These are phyloP conservation scores for Tagetes erecta DNA, from an alignment of 129 eudicot genomes.

Conservation along the genomic window DNA sequence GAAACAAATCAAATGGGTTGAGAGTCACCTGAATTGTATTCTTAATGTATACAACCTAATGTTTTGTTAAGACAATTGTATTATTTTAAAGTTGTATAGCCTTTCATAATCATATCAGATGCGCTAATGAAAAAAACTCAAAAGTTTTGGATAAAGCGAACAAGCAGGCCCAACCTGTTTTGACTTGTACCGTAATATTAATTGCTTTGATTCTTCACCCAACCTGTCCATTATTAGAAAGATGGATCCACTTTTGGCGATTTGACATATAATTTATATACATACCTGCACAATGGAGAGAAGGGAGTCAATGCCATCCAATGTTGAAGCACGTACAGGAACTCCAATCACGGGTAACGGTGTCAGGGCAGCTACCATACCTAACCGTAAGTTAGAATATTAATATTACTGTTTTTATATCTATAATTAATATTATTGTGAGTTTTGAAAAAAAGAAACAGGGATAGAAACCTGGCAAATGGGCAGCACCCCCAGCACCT, in stretches of 20 bases:
- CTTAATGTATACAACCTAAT: neutral
- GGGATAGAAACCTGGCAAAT: slow-evolving; percentile 74
- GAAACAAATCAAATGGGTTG: neutral
- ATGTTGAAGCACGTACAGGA: slow-evolving; percentile 88
- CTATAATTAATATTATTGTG: neutral
- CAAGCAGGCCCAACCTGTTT: neutral
- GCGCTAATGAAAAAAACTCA: neutral
- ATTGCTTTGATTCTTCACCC: neutral
- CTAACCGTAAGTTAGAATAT: slow-evolving; percentile 31
- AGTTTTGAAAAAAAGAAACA: neutral
- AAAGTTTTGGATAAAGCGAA: neutral
- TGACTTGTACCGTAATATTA: neutral
- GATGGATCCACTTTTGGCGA: neutral
- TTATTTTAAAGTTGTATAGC: neutral
- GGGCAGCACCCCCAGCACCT: slow-evolving; percentile 99
- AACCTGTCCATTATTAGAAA: neutral
- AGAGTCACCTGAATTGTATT: neutral
- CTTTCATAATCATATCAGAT: neutral
- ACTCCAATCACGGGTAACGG: slow-evolving; percentile 98
- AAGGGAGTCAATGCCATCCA: slow-evolving; percentile 94
- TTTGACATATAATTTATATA: neutral
- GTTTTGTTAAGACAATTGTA: neutral
- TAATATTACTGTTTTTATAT: neutral
- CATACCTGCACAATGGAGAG: slow-evolving; percentile 91
- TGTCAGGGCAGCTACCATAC: slow-evolving; percentile 98